Conservation (phyloP, 805 yeast genomes). For the Suhomyces sp. region DNA sequence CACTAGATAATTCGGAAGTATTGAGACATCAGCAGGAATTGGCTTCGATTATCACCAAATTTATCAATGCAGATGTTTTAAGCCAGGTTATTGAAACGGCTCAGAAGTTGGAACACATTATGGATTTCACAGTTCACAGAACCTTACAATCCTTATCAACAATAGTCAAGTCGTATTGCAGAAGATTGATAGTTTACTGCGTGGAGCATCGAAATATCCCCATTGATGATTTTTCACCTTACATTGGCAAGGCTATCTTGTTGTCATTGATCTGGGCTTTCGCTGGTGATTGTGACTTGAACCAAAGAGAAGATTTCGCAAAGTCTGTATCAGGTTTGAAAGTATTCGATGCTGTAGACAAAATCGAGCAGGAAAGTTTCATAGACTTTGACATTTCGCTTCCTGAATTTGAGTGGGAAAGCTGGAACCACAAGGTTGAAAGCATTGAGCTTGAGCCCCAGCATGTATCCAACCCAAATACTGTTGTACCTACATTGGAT, state of each 20-base stretch:
- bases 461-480: constrained; percentile 56
- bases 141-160: constrained; percentile 39
- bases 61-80: constrained; percentile 1
- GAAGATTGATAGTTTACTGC: constrained; percentile 14
- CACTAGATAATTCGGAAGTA: constrained; percentile 3
- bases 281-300: constrained; percentile 50
- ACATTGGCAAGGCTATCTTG: constrained; percentile 30
- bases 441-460: constrained; percentile 51
- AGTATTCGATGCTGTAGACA: not conserved
- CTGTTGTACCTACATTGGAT: constrained; percentile 76
- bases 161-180: constrained; percentile 36
- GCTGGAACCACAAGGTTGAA: constrained; percentile 41
- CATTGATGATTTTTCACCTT: constrained; percentile 25
- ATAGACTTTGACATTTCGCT: constrained; percentile 45
- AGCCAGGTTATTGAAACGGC: constrained; percentile 17
- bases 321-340: constrained; percentile 9
- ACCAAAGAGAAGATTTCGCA: constrained; percentile 40
- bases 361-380: constrained; percentile 12
- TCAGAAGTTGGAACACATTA: constrained; percentile 42
- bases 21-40: constrained; percentile 13
- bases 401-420: constrained; percentile 47
- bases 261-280: constrained; percentile 59
- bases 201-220: constrained; percentile 9
- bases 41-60: constrained; percentile 8
- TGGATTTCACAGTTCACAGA: constrained; percentile 44